phyloP scores from a whole-genome alignment of 163 green algal species.

The Chlamydomonas reinhardtii region DNA sequence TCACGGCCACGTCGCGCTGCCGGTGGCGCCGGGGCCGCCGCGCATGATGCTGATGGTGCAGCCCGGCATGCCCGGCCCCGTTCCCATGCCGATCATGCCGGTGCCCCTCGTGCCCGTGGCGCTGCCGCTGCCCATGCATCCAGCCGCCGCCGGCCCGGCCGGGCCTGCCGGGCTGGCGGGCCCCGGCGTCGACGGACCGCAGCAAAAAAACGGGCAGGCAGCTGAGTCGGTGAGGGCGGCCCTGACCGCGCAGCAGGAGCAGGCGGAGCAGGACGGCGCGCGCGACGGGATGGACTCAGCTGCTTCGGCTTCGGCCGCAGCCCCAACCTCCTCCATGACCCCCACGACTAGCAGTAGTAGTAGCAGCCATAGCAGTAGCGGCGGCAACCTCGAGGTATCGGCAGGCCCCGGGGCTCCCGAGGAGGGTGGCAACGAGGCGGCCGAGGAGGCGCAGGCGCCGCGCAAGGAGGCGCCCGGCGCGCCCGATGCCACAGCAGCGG shows the following conservation, averaged over 20 bases:
- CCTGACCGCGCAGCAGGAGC: not conserved
- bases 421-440: too few species aligned
- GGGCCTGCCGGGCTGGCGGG: not conserved
- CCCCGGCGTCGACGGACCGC: not conserved
- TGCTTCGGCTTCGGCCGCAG: slow-evolving; percentile 44
- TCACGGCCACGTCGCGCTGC: not conserved
- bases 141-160: not conserved
- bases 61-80: slow-evolving; percentile 4
- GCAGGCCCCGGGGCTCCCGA: not conserved
- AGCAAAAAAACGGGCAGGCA: slow-evolving; percentile 53
- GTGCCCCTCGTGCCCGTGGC: not conserved
- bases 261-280: not conserved
- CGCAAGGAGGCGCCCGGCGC: too few species aligned
- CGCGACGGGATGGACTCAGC: slow-evolving; percentile 32
- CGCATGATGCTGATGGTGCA: slow-evolving; percentile 25
- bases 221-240: slow-evolving; percentile 49
- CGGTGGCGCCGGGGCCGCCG: not conserved
- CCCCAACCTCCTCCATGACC: not conserved
- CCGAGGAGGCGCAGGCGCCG: not conserved
- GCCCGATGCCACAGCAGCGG: not conserved
- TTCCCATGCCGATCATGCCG: slow-evolving; percentile 26
- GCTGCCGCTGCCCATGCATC: not conserved
- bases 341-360: not conserved
- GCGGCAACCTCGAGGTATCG: not conserved
- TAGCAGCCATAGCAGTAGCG: too few species aligned